A percentile compares a stretch with the other conserved stretches of the same genome.
Conservation (phyloP, 306 rosid species). For the Vachellia pachyceras region DNA sequence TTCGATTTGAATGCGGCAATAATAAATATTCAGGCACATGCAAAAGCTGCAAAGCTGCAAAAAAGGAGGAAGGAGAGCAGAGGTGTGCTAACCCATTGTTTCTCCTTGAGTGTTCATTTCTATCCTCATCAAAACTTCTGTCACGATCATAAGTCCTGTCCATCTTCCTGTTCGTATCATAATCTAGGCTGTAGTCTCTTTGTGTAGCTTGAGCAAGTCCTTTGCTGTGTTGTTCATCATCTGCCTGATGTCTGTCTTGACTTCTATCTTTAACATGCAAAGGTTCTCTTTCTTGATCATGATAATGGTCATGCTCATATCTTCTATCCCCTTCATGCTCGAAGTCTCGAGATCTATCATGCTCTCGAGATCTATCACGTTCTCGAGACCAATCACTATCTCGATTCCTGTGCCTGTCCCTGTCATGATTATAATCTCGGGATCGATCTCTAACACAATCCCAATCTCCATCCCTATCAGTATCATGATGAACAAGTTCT, state of each 20-base stretch:
- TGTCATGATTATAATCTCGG: conserved; percentile 59
- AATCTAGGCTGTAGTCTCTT: conserved; percentile 49
- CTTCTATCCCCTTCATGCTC: conserved; percentile 60
- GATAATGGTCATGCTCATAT: conserved; percentile 51
- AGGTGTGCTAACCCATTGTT: conserved; percentile 59
- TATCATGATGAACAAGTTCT: conserved; percentile 50
- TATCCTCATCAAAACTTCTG: conserved; percentile 50
- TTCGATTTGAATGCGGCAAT: background rate
- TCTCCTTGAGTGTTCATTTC: conserved; percentile 55
- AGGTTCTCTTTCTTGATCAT: conserved; percentile 51
- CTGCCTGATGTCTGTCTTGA: conserved; percentile 48
- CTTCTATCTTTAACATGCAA: conserved; percentile 49
- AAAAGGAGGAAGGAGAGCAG: background rate
- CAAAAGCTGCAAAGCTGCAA: too few species aligned
- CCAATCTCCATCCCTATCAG: conserved; percentile 71
- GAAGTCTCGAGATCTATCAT: conserved; percentile 54
- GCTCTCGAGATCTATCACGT: conserved; percentile 67
- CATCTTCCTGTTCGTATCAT: conserved; percentile 50
- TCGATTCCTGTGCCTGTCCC: conserved; percentile 57
- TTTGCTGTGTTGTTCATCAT: conserved; percentile 44
- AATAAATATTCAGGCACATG: background rate
- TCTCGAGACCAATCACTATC: conserved; percentile 58
- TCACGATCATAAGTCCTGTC: conserved; percentile 55
- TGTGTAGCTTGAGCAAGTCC: conserved; percentile 48
- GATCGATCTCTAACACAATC: conserved; percentile 56